Percentiles rank a stretch among this genome's conserved stretches.
Evolutionary conservation across 306 rosid genomes (phyloP).

Genomic region (Medicago arabica): DNA sequence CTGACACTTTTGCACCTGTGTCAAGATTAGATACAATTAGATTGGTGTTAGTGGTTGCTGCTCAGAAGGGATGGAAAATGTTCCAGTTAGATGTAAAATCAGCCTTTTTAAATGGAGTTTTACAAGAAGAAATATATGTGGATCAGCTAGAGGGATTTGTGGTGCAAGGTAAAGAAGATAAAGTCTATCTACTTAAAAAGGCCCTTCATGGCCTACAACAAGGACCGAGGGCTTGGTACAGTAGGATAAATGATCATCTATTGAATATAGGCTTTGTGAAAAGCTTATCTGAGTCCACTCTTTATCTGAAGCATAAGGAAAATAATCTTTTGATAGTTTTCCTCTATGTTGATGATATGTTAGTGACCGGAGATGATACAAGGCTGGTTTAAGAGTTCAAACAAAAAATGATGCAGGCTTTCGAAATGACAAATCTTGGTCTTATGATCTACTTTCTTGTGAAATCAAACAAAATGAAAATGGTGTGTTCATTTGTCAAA

Average conservation of each 20-base stretch:
- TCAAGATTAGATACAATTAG: not conserved
- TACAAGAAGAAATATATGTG: not conserved
- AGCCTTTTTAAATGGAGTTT: not conserved
- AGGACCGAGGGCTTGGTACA: not conserved
- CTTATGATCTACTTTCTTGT: not conserved
- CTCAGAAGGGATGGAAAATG: not conserved
- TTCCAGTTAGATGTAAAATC: not conserved
- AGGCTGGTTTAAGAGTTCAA: not conserved
- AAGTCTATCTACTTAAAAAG: not conserved
- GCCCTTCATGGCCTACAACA: not conserved
- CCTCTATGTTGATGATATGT: not conserved
- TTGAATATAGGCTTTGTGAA: not conserved
- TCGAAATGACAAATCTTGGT: not conserved
- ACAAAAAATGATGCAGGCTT: not conserved
- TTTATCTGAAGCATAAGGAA: not conserved
- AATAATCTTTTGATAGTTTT: not conserved
- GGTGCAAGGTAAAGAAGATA: not conserved
- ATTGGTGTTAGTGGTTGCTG: not conserved
- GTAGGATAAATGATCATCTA: not conserved
- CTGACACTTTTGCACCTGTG: not conserved
- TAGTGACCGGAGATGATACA: not conserved
- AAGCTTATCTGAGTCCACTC: slow-evolving; percentile 1
- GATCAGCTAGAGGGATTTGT: not conserved
- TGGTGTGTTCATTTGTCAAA: not conserved
- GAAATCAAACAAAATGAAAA: not conserved